Percentiles rank a stretch among this genome's conserved stretches.
phyloP scores from a whole-genome alignment of 2,329 filamentous ascomycete species.

The Emergomyces pasteurianus region DNA sequence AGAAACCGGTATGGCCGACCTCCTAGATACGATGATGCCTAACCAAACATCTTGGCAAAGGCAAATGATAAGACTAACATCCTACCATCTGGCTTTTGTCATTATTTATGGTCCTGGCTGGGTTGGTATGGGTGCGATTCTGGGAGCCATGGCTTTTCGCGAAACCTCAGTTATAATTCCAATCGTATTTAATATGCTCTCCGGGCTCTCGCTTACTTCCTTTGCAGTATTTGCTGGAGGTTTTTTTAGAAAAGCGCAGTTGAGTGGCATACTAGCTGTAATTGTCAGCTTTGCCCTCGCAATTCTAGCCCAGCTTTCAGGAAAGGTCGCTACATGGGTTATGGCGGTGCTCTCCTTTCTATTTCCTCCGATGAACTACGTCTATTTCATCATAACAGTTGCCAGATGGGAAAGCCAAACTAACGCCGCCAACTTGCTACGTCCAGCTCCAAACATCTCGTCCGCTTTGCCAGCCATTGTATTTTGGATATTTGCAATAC shows the following conservation, averaged over 20 bases:
- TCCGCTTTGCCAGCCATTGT: constrained; percentile 62
- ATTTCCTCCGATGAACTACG: constrained; percentile 80
- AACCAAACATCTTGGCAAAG: constrained; percentile 62
- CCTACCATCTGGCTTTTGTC: constrained; percentile 70
- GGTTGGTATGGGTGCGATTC: constrained; percentile 60
- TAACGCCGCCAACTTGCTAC: constrained; percentile 47
- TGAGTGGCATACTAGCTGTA: constrained; percentile 70
- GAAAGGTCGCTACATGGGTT: constrained; percentile 40
- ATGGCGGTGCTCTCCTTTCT: constrained; percentile 61
- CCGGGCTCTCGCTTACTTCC: constrained; percentile 65
- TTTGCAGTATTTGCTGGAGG: constrained; percentile 70
- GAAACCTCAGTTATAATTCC: constrained; percentile 54
- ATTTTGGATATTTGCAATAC: constrained; percentile 63
- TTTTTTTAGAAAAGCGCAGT: constrained; percentile 77
- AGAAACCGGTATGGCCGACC: constrained; percentile 74
- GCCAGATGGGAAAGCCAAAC: constrained; percentile 62
- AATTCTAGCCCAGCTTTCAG: constrained; percentile 67
- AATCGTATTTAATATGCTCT: constrained; percentile 60
- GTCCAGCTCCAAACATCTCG: constrained; percentile 50
- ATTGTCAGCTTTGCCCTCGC: constrained; percentile 64
- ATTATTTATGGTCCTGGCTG: constrained; percentile 65
- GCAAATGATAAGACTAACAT: constrained; percentile 63
- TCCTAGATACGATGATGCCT: constrained; percentile 87
- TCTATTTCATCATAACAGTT: constrained; percentile 64
- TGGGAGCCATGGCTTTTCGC: constrained; percentile 52